These are phyloP conservation scores for Globisporangium apiculatum DNA, from an alignment of 352 stramenopile species.

Conservation along the genomic window DNA sequence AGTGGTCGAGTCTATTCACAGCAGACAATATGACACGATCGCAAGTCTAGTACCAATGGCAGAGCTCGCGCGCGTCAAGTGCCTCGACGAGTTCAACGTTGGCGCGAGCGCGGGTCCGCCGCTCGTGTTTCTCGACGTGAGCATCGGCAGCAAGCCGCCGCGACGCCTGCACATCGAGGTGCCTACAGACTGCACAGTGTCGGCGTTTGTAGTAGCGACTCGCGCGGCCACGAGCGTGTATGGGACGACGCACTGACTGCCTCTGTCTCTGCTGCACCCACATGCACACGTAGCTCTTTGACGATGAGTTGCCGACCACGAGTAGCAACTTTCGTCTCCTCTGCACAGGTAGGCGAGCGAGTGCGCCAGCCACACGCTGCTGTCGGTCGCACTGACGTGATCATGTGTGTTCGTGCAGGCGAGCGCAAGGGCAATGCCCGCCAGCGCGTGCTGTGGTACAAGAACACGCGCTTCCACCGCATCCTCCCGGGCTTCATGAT, in stretches of 20 bases:
- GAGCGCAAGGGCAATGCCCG: slow-evolving; percentile 48
- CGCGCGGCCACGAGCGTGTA: not conserved
- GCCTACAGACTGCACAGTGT: not conserved
- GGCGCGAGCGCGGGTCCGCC: slow-evolving; percentile 25
- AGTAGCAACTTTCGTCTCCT: slow-evolving; percentile 67
- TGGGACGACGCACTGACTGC: not conserved
- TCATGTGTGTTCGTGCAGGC: slow-evolving; percentile 10
- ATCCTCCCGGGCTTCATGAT: slow-evolving; percentile 99
- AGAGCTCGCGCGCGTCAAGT: slow-evolving; percentile 34
- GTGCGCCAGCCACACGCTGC: not conserved
- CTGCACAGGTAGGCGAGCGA: slow-evolving; percentile 34
- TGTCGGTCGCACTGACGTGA: not conserved
- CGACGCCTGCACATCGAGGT: slow-evolving; percentile 67
- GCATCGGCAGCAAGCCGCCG: slow-evolving; percentile 37
- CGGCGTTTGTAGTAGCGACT: not conserved
- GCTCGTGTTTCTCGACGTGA: slow-evolving; percentile 61
- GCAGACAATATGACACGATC: no score
- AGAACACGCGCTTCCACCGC: slow-evolving; percentile 95
- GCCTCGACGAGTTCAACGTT: slow-evolving; percentile 37
- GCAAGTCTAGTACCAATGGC: slow-evolving; percentile 23
- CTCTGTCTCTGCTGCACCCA: not conserved
- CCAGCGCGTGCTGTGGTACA: slow-evolving; percentile 80
- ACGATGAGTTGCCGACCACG: slow-evolving; percentile 62
- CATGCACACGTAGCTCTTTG: slow-evolving; percentile 35
- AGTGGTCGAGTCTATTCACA: no score